Conservation (phyloP, 1,284 basidiomycete genomes). For the Laetiporus sulphureus region DNA sequence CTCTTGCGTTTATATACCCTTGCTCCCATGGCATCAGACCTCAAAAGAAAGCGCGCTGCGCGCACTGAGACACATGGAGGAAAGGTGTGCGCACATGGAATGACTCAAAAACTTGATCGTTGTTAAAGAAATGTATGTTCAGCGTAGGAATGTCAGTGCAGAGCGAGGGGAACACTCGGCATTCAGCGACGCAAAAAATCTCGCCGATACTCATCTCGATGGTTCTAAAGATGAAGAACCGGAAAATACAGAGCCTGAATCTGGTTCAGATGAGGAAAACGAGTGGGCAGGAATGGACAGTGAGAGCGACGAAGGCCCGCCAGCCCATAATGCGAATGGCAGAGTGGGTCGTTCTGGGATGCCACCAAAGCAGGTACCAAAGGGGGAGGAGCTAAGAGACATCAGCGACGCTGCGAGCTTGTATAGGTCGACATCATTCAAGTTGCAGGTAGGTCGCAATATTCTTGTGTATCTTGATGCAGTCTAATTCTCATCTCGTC, state of each 20-base stretch:
- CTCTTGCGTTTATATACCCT: too few species aligned
- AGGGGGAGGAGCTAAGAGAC: slow-evolving; percentile 67
- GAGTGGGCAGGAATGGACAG: slow-evolving; percentile 20
- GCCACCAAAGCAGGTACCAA: slow-evolving; percentile 41
- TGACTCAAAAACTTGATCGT: background rate
- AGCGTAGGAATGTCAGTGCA: background rate
- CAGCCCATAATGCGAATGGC: too few species aligned
- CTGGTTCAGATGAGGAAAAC: background rate
- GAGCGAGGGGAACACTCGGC: too few species aligned
- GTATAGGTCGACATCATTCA: slow-evolving; percentile 80
- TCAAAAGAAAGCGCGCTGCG: slow-evolving; percentile 4
- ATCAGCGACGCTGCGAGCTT: slow-evolving; percentile 78
- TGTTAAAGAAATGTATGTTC: too few species aligned
- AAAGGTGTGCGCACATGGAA: slow-evolving; percentile 2
- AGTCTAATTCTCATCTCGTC: background rate
- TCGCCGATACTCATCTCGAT: too few species aligned
- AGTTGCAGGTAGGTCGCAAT: slow-evolving; percentile 56
- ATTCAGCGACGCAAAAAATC: background rate
- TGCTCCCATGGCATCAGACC: background rate
- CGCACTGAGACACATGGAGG: background rate
- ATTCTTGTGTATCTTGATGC: background rate
- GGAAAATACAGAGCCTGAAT: background rate
- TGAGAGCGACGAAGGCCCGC: too few species aligned
- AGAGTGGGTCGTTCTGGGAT: slow-evolving; percentile 13
- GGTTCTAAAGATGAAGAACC: background rate